phyloP scores from a whole-genome alignment of 768 basidiomycete species.

The Baorangia bicolor region DNA sequence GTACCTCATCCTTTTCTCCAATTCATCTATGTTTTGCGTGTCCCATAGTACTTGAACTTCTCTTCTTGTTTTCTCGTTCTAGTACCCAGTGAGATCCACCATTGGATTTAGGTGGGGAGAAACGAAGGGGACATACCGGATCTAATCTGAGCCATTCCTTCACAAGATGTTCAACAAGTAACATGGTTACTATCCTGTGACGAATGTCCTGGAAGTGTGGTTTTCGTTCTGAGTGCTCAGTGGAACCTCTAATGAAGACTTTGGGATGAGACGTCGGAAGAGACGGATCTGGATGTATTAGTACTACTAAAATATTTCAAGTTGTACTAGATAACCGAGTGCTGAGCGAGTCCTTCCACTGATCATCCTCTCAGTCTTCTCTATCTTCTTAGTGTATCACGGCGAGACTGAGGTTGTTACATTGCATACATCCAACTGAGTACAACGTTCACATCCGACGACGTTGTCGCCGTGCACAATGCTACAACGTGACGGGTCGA shows the following conservation, averaged over 20 bases:
- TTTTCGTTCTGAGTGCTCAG: background rate
- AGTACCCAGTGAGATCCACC: background rate
- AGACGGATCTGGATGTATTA: background rate
- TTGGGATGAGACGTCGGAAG: background rate
- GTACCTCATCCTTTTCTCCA: conserved; percentile 45
- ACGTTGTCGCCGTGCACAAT: background rate
- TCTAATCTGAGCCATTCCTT: conserved; percentile 52
- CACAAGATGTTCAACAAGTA: conserved; percentile 45
- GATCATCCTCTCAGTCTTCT: background rate
- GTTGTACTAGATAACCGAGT: too few species aligned
- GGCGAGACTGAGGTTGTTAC: background rate
- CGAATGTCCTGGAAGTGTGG: background rate
- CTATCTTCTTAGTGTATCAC: background rate
- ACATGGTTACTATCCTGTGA: background rate
- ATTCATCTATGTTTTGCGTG: conserved; percentile 29
- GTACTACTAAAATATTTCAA: too few species aligned
- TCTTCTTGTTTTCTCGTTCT: conserved; percentile 40
- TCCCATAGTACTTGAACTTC: conserved; percentile 38
- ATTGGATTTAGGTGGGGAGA: background rate
- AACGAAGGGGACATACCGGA: conserved; percentile 31
- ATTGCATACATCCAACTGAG: background rate
- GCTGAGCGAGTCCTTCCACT: background rate
- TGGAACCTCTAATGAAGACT: too few species aligned
- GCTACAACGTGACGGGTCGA: background rate
- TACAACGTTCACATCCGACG: background rate